A percentile compares a stretch with the other conserved stretches of the same genome.
phyloP scores from a whole-genome alignment of 495 filamentous ascomycete genomes.

The Aspergillus homomorphus region DNA sequence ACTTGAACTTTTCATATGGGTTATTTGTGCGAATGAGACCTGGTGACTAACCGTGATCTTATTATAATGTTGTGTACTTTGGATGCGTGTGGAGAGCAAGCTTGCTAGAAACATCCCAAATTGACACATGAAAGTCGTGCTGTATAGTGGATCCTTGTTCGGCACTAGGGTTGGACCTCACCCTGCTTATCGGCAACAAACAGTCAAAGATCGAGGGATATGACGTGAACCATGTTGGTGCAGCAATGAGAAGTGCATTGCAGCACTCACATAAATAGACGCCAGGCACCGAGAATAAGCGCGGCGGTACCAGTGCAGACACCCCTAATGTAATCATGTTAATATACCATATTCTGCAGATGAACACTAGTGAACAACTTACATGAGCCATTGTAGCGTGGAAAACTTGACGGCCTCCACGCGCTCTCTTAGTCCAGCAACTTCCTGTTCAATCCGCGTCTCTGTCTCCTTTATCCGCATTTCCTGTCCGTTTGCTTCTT shows the following conservation, averaged over 20 bases:
- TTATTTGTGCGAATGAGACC: no score
- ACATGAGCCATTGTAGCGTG: constrained; percentile 96
- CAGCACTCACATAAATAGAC: constrained; percentile 63
- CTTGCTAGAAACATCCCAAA: no score
- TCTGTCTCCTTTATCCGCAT: constrained; percentile 99
- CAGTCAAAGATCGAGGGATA: no score
- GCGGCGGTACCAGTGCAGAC: constrained; percentile 94
- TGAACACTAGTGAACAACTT: constrained; percentile 22
- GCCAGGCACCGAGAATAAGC: constrained; percentile 92
- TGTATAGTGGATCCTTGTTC: no score
- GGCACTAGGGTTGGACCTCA: no score
- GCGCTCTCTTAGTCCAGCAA: constrained; percentile 83
- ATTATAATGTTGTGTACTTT: no score
- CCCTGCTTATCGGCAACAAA: no score
- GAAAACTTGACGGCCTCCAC: constrained; percentile 97
- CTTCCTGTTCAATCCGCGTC: constrained; percentile 97
- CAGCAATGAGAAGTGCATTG: not conserved
- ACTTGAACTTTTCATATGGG: no score
- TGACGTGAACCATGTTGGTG: no score
- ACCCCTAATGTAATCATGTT: constrained; percentile 53
- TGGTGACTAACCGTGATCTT: no score
- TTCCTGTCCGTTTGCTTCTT: constrained; percentile 96
- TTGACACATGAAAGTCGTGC: no score
- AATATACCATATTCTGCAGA: constrained; percentile 16
- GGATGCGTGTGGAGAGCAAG: no score